Evolutionary conservation across 495 filamentous ascomycete species (phyloP), one percentile per base, ranked within the genome.

Genomic region (Hyaloscypha finlandica): DNA sequence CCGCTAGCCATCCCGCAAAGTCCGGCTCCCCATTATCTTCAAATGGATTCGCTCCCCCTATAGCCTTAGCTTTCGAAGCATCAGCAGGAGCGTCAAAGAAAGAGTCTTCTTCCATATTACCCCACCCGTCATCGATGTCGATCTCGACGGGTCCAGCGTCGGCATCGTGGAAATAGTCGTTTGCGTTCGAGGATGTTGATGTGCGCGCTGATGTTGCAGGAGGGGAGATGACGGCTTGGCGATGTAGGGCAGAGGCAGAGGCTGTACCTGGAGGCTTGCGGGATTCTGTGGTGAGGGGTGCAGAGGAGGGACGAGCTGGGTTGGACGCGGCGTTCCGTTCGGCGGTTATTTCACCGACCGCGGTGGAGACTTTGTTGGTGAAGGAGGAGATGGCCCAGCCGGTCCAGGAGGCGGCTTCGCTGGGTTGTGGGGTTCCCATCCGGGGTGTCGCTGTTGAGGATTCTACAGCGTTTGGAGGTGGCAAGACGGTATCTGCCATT

Each of bases 351-450:
- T 96, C 90, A 20, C 95, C 95, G 32, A 88, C 89, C 3, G 92
- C 92, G 3, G 92, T 77, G 14, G 90, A 86, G 32, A 99, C 74
- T 72, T 96, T 97, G 77, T 97, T 97, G 5, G 95, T 97, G 77
- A 99, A 97, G n/a, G 92, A 96, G 2, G 95, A 97, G 55, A 99
- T 97, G 0, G 95, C 95, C 95, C 95, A 99, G 52, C 96, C 95
- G 6, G 94, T 87, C 96, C 94, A 97, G 30, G 80, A 79, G 4
- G 88, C 85, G 16, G 88, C 86, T 64, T 90, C 87, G 62, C 82
- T 86, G 1, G 83, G 74, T 63, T 90, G 88, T 6, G 87, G 84
- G 2, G 91, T 95, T 64, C 88, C 89, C 80, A 96, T 94, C 25
- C 91, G 86, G 4, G 91, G 87, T 2, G 72, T 66, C 8, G 68